Percentiles rank a stretch among this genome's conserved stretches.
Conservation (phyloP, 1,284 basidiomycete species). For the Omphalotus olearius region DNA sequence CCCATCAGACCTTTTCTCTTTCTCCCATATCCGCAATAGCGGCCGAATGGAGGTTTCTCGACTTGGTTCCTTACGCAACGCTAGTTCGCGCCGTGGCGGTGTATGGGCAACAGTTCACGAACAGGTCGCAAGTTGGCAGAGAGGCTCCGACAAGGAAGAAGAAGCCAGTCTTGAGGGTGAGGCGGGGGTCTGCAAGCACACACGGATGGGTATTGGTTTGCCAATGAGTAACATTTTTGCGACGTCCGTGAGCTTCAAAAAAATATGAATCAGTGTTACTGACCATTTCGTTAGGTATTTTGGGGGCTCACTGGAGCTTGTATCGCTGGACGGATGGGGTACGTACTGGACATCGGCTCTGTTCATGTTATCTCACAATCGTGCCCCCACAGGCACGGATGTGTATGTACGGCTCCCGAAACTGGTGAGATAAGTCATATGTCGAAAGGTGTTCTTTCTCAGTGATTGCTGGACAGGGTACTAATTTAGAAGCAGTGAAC, state of each 20-base stretch:
- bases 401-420: slow-evolving; percentile 79
- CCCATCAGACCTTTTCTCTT: slow-evolving; percentile 76
- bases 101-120: slow-evolving; percentile 74
- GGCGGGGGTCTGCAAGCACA: slow-evolving; percentile 48
- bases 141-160: slow-evolving; percentile 17
- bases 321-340: slow-evolving; percentile 84
- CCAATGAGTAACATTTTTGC: slow-evolving; percentile 86
- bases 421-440: slow-evolving; percentile 47
- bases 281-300: slow-evolving; percentile 51
- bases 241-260: slow-evolving; percentile 43
- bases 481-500: slow-evolving; percentile 30
- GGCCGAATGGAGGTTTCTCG: slow-evolving; percentile 63
- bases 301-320: slow-evolving; percentile 78
- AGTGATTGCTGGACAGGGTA: slow-evolving; percentile 47
- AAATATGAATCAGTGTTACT: background rate
- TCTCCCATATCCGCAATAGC: slow-evolving; percentile 76
- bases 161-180: slow-evolving; percentile 37
- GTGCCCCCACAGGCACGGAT: slow-evolving; percentile 58
- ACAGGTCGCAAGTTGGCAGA: slow-evolving; percentile 54
- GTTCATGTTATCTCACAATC: no score
- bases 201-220: slow-evolving; percentile 72
- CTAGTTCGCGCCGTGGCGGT: slow-evolving; percentile 57
- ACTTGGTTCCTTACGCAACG: slow-evolving; percentile 63
- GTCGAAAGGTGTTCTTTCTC: slow-evolving; percentile 5
- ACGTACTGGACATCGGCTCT: slow-evolving; percentile 19